These are phyloP conservation scores for Dendrostoma leiphaemia DNA, from an alignment of 2,329 filamentous ascomycete species.

Conservation along the genomic window DNA sequence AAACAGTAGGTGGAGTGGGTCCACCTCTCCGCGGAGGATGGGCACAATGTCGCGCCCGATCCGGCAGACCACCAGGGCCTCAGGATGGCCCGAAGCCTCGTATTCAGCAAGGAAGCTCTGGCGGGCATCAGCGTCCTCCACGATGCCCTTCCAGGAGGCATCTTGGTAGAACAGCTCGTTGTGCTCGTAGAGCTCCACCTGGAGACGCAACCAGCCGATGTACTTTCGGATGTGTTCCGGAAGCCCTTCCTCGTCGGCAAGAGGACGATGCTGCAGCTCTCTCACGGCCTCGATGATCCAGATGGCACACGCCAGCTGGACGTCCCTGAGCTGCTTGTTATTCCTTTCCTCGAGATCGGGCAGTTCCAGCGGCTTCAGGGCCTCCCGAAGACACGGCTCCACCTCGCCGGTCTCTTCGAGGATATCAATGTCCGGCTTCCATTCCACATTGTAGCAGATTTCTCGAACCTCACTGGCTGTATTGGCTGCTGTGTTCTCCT, in stretches of 20 bases:
- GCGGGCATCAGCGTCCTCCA: slow-evolving; percentile 2
- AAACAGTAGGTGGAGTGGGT: slow-evolving; percentile 11
- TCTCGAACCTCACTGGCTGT: not conserved
- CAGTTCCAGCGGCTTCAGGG: slow-evolving; percentile 5
- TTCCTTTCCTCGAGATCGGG: not conserved
- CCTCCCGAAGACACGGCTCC: slow-evolving; percentile 6
- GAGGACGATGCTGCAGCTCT: slow-evolving; percentile 7
- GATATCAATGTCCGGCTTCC: slow-evolving; percentile 14
- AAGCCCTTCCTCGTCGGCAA: slow-evolving; percentile 6
- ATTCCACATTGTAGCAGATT: slow-evolving; percentile 11
- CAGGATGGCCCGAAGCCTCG: slow-evolving; percentile 12
- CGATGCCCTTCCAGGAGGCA: not conserved
- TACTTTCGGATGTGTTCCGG: slow-evolving; percentile 13
- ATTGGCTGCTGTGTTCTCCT: slow-evolving; percentile 8
- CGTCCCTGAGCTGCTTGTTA: slow-evolving; percentile 4
- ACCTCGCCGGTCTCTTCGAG: slow-evolving; percentile 13
- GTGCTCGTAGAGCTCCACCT: slow-evolving; percentile 5
- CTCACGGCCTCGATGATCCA: slow-evolving; percentile 12
- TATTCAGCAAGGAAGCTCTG: slow-evolving; percentile 12
- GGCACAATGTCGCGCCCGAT: slow-evolving; percentile 10
- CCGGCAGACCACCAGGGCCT: slow-evolving; percentile 10
- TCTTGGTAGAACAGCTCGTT: slow-evolving; percentile 10
- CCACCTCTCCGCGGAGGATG: slow-evolving; percentile 13
- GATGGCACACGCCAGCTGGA: slow-evolving; percentile 12
- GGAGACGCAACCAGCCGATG: slow-evolving; percentile 8